Conservation (phyloP, 805 yeast genomes). For the Ogataea methanolica region DNA sequence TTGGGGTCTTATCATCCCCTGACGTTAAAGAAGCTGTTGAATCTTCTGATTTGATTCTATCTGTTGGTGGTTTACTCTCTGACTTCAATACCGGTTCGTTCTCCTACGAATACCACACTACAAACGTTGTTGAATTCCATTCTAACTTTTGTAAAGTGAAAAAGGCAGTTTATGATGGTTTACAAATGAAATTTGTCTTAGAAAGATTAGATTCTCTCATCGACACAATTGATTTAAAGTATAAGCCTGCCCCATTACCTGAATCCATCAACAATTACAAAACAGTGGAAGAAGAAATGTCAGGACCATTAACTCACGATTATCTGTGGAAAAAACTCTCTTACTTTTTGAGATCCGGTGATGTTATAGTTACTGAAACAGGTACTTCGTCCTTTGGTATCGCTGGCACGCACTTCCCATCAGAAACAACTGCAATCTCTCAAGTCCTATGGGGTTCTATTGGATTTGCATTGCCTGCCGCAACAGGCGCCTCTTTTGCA, state of each 20-base stretch:
- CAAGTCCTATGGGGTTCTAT: slow-evolving; percentile 77
- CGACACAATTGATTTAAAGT: slow-evolving; percentile 30
- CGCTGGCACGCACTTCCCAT: slow-evolving; percentile 60
- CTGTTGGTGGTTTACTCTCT: slow-evolving; percentile 79
- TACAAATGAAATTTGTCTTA: slow-evolving; percentile 61
- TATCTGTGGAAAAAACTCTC: slow-evolving; percentile 66
- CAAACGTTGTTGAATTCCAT: slow-evolving; percentile 74
- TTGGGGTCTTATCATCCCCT: slow-evolving; percentile 74
- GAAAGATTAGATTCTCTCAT: slow-evolving; percentile 37
- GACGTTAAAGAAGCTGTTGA: slow-evolving; percentile 71
- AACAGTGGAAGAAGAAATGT: slow-evolving; percentile 40
- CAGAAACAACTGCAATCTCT: slow-evolving; percentile 57
- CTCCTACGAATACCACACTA: slow-evolving; percentile 70
- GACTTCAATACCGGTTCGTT: slow-evolving; percentile 91
- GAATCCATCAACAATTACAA: slow-evolving; percentile 32
- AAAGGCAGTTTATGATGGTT: slow-evolving; percentile 66
- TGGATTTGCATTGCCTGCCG: slow-evolving; percentile 66
- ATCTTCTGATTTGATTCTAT: slow-evolving; percentile 66
- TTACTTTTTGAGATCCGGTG: slow-evolving; percentile 61
- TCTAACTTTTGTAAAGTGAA: slow-evolving; percentile 69
- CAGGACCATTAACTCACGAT: slow-evolving; percentile 50
- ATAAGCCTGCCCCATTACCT: slow-evolving; percentile 55
- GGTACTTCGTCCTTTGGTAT: slow-evolving; percentile 77
- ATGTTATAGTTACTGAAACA: slow-evolving; percentile 64
- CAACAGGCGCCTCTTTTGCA: slow-evolving; percentile 65